Evolutionary conservation across 768 basidiomycete species (phyloP).

Genomic region (Naganishia randhawae): DNA sequence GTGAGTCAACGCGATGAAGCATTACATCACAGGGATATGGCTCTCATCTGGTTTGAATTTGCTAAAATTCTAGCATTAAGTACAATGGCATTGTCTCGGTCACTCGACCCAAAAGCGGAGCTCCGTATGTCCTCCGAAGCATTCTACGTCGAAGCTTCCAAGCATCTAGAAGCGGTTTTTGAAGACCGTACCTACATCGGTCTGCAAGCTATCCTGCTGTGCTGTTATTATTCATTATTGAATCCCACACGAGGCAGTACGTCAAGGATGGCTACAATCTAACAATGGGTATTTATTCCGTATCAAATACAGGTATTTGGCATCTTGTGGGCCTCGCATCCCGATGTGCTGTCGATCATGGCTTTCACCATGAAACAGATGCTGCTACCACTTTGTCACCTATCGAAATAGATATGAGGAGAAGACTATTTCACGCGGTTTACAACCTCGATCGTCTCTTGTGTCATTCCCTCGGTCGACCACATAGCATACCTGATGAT

Average conservation of each 20-base stretch:
- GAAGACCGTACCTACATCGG: slow-evolving; percentile 48
- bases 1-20: slow-evolving; percentile 33
- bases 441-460: slow-evolving; percentile 51
- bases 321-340: slow-evolving; percentile 50
- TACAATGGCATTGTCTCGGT: slow-evolving; percentile 51
- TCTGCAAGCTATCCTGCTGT: slow-evolving; percentile 49
- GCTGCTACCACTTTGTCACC: slow-evolving; percentile 39
- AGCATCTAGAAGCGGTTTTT: slow-evolving; percentile 51
- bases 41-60: not conserved
- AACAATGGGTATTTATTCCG: not conserved
- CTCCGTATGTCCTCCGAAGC: slow-evolving; percentile 50
- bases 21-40: not conserved
- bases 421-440: slow-evolving; percentile 46
- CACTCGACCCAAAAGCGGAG: slow-evolving; percentile 51
- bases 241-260: slow-evolving; percentile 50
- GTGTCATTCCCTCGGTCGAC: slow-evolving; percentile 47
- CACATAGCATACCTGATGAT: slow-evolving; percentile 50
- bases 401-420: slow-evolving; percentile 47
- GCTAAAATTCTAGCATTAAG: slow-evolving; percentile 38
- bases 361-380: slow-evolving; percentile 50
- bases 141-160: slow-evolving; percentile 51
- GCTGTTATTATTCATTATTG: slow-evolving; percentile 51
- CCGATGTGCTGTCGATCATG: slow-evolving; percentile 49
- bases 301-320: slow-evolving; percentile 42
- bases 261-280: not conserved